Conservation (phyloP, 768 basidiomycete species). For the Termitomyces sp. region DNA sequence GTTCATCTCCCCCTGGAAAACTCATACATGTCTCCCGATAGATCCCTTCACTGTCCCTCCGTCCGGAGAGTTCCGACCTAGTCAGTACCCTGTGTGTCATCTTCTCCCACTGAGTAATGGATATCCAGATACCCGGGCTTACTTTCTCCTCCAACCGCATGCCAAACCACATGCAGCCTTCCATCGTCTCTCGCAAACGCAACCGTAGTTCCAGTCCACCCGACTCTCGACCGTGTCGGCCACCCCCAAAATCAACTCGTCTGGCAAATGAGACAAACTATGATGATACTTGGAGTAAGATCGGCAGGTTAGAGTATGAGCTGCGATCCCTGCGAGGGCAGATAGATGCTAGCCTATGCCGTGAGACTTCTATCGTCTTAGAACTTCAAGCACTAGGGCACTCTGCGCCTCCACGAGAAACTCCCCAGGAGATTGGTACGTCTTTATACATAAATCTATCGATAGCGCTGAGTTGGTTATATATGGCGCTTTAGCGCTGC, state of each 20-base stretch:
- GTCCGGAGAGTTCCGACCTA: neutral
- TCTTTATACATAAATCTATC: neutral
- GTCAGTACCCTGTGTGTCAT: constrained; percentile 1
- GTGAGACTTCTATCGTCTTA: constrained; percentile 24
- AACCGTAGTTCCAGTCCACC: constrained; percentile 9
- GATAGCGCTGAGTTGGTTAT: no score
- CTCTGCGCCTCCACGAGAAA: constrained; percentile 2
- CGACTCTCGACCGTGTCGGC: neutral
- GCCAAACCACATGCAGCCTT: neutral
- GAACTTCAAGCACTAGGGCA: constrained; percentile 22
- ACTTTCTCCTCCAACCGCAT: neutral
- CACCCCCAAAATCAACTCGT: neutral
- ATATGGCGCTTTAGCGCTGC: constrained; percentile 18
- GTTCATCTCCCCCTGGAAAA: no score
- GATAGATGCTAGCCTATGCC: constrained; percentile 21
- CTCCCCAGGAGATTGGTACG: constrained; percentile 12
- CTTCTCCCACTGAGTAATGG: neutral
- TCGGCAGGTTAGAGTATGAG: constrained; percentile 23
- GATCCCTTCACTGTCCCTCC: constrained; percentile 2
- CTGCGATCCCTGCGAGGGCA: constrained; percentile 25
- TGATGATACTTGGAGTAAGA: constrained; percentile 2
- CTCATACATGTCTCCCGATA: neutral
- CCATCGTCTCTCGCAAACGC: constrained; percentile 10
- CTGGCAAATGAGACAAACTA: neutral
- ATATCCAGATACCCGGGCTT: constrained; percentile 10